A percentile compares a stretch with the other conserved stretches of the same genome.
phyloP scores from a whole-genome alignment of 192 early-diverging fungal genomes.

The Diversispora eburnea region DNA sequence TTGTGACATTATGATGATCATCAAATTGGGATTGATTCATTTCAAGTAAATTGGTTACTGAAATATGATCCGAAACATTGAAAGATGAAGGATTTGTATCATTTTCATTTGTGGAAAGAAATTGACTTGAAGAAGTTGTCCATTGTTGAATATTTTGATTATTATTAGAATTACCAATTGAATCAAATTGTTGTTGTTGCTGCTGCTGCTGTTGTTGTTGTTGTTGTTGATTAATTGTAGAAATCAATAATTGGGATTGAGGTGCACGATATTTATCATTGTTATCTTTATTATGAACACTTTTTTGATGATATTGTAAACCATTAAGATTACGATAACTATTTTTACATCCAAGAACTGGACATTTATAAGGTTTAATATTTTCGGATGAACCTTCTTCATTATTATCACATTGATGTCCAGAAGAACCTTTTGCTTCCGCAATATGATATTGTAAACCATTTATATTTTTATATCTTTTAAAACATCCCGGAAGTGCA shows the following conservation, averaged over 20 bases:
- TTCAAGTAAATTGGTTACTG: neutral
- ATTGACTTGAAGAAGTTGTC: neutral
- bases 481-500: constrained; percentile 60
- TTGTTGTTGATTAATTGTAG: neutral
- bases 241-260: neutral
- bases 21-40: neutral
- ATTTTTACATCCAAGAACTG: constrained; percentile 41
- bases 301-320: constrained; percentile 34
- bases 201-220: too few species aligned
- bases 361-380: constrained; percentile 35
- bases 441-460: constrained; percentile 79
- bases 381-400: neutral
- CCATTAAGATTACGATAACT: constrained; percentile 42
- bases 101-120: neutral
- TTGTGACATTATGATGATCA: neutral
- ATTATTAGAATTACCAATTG: neutral
- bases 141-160: neutral
- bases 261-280: constrained; percentile 3
- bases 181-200: neutral
- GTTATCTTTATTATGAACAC: neutral
- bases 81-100: neutral
- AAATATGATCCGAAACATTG: too few species aligned
- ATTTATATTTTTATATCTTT: constrained; percentile 79
- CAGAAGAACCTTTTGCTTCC: constrained; percentile 35
- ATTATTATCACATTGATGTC: neutral